phyloP scores from a whole-genome alignment of 179 eudicot genomes.

The Beta corolliflora region DNA sequence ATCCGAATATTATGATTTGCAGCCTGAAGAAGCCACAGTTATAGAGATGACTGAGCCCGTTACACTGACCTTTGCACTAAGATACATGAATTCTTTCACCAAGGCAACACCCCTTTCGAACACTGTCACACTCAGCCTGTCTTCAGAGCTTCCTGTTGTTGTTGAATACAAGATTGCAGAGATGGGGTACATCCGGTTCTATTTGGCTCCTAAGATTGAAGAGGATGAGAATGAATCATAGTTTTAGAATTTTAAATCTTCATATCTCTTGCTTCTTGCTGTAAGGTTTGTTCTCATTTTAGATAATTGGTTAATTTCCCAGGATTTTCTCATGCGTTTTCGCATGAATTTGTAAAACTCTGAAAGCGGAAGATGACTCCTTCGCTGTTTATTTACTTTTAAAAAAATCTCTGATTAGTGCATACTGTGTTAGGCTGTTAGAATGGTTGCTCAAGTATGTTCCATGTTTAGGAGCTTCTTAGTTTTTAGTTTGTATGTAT shows the following conservation, averaged over 20 bases:
- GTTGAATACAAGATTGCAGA: conserved; percentile 83
- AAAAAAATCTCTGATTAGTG: background rate
- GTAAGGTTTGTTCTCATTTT: conserved; percentile 7
- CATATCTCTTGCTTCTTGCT: background rate
- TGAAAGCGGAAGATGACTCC: background rate
- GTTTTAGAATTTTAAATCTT: conserved; percentile 1
- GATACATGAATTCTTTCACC: conserved; percentile 82
- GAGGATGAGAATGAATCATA: conserved; percentile 71
- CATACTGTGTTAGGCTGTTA: conserved; percentile 16
- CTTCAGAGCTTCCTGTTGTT: conserved; percentile 73
- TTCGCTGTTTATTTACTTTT: background rate
- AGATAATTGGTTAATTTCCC: conserved; percentile 10
- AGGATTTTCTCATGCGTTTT: conserved; percentile 15
- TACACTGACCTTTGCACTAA: conserved; percentile 67
- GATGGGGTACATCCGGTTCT: conserved; percentile 76
- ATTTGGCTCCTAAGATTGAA: conserved; percentile 80
- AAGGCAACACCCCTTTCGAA: conserved; percentile 75
- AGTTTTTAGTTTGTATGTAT: conserved; percentile 7
- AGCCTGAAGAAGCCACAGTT: conserved; percentile 82
- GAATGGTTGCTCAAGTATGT: conserved; percentile 1
- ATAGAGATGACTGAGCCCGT: conserved; percentile 83
- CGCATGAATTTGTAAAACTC: conserved; percentile 14
- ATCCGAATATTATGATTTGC: conserved; percentile 25
- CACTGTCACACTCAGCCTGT: conserved; percentile 69
- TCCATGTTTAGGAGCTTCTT: background rate